These are phyloP conservation scores for Sporobolomyces phaffii DNA, from an alignment of 768 basidiomycete genomes.

Conservation along the genomic window DNA sequence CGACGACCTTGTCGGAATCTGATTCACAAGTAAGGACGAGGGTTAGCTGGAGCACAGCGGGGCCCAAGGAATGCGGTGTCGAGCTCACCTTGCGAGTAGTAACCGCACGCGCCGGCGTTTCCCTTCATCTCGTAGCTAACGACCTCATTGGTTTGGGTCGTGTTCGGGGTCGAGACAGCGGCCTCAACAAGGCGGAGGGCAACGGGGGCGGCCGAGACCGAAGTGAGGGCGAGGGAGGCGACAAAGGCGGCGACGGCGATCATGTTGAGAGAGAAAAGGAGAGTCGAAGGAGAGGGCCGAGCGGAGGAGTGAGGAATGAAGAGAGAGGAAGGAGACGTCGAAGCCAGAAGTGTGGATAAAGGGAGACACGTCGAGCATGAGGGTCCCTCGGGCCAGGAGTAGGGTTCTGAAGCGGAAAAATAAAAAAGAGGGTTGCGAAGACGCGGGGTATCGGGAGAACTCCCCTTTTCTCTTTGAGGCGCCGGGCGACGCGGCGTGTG, in stretches of 20 bases:
- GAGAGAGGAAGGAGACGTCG: background rate
- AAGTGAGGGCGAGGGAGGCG: conserved; percentile 37
- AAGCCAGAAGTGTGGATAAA: background rate
- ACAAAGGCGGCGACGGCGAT: conserved; percentile 25
- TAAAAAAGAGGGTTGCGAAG: background rate
- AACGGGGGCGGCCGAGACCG: conserved; percentile 48
- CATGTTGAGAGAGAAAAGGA: conserved; percentile 24
- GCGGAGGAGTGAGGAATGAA: background rate
- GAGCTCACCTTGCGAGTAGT: too few relatives aligned
- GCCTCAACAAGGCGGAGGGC: conserved; percentile 20
- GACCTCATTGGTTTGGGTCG: conserved; percentile 14
- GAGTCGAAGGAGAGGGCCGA: background rate
- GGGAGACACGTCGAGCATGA: background rate
- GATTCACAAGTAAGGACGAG: too few relatives aligned
- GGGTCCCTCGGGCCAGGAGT: background rate
- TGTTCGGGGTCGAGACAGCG: conserved; percentile 22
- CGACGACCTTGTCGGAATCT: conserved; percentile 52
- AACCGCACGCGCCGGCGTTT: conserved; percentile 73
- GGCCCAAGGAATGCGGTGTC: too few relatives aligned
- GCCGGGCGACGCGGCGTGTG: background rate
- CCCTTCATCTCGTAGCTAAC: conserved; percentile 52
- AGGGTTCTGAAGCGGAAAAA: background rate
- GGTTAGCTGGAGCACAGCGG: too few relatives aligned
- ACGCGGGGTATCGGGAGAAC: background rate
- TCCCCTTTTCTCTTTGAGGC: background rate